Evolutionary conservation across 106 monocot species (phyloP), one percentile per base, ranked within the genome.

Genomic region (Dendrobium huoshanense): DNA sequence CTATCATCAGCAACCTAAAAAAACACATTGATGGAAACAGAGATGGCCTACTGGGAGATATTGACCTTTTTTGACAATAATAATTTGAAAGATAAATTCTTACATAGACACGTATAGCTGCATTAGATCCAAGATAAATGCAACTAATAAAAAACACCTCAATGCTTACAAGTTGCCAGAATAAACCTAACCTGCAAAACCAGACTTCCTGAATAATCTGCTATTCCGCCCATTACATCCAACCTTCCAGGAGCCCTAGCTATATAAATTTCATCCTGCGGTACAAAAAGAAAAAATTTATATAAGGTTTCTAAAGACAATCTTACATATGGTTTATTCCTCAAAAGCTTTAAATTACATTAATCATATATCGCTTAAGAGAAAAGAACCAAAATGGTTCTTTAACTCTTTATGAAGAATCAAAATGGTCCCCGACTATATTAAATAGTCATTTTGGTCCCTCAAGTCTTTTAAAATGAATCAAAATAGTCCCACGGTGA

Each of bases 141-240:
- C 61, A 61, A 61, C 61, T 61, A 61, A 70, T 37, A 70, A 15
- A 70, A 31, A 70, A 70, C 4, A 68, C 8, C 13, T 10, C 1
- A 31, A 73, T 13, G 19, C 19, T 41, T 11, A 16, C n/a, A 73
- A 73, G 42, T 15, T 9, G 17, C 18, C 42, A 41, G 11, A 55
- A 22, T 55, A 20, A 79, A 73, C 44, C 79, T 58, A 42, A 99
- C 98, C 91, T 99, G 98, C 81, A 99, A 91, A 72, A 99, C 98
- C 58, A 99, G 91, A 81, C 95, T 93, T 85, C 98, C 98, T 74
- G 98, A 99, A 85, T 99, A 99, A 85, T 99, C 98, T 54, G 95
- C 98, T 73, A 99, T 95, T 75, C 98, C 98, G 78, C 98, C 98
- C 98, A 99, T 95, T 65, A 99, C 95, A 93, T 99, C 95, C 79